Conservation (phyloP, 768 basidiomycete genomes). For the Leccinum longicurvipes region DNA sequence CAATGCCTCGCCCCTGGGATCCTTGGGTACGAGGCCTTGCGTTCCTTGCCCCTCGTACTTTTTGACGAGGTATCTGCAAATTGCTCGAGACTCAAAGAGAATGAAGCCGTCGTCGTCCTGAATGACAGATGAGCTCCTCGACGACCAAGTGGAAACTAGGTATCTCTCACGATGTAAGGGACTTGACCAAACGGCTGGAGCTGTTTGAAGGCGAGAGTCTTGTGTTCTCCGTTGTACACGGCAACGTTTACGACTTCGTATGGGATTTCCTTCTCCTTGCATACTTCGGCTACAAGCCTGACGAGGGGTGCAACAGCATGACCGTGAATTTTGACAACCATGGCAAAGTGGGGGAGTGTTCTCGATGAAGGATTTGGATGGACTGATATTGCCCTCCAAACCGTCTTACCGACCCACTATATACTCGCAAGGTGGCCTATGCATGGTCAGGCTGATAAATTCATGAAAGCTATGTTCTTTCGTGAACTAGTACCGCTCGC, state of each 20-base stretch:
- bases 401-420: neutral
- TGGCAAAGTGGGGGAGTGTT: conserved; percentile 12
- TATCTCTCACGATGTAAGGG: conserved; percentile 8
- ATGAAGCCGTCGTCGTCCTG: neutral
- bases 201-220: conserved; percentile 7
- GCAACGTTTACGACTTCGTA: conserved; percentile 32
- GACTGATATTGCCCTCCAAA: neutral
- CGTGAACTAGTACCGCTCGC: too few relatives aligned
- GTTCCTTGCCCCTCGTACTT: conserved; percentile 25
- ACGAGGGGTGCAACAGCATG: conserved; percentile 36
- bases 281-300: conserved; percentile 37
- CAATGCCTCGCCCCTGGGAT: conserved; percentile 9
- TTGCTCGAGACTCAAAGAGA: neutral
- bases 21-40: conserved; percentile 12
- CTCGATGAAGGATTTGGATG: neutral
- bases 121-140: neutral
- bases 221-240: conserved; percentile 10
- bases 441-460: neutral
- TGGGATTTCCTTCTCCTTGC: conserved; percentile 38
- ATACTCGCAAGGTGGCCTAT: neutral
- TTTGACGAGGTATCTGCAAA: conserved; percentile 23
- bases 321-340: conserved; percentile 47
- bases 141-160: neutral
- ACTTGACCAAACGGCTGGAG: conserved; percentile 9
- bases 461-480: too few relatives aligned